Evolutionary conservation across 345 rosid species (phyloP), one percentile per base, ranked within the genome.

Genomic region (Ceriops zippeliana): DNA sequence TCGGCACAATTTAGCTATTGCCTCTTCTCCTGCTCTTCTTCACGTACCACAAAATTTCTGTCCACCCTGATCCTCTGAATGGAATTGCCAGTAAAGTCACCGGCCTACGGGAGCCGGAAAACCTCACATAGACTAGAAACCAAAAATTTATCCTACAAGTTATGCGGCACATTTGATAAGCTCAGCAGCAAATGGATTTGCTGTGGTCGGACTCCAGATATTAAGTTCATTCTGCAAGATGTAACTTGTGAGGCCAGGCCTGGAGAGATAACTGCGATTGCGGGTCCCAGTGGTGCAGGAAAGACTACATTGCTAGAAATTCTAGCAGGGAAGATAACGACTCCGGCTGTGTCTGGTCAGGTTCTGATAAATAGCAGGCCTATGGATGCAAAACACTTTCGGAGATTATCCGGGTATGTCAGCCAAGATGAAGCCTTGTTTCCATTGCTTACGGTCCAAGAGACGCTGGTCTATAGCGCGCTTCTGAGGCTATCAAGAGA

Each of bases 281-380:
- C 92, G 0, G 98, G 98, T 52, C 92, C 98, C 7, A 93, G 98
- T 61, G 98, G 98, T 5, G 98, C 97, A 0, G 98, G 97, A 31
- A 93, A 93, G 70, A 90, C 97, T 2, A 87, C 98, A 1, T 72
- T 93, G 80, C 86, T 93, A 1, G 92, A 93, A 79, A 84, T 89
- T 70, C 96, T 93, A 52, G 96, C 96, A 0, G 96, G 96, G 17
- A 87, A 83, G 71, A 76, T 86, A 27, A 75, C 82, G 2, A 79
- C 53, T 5, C 64, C 77, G 26, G 73, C 69, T 58, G 86, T 80
- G 16, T 78, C 87, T 1, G 92, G 91, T 37, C 84, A 85, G 65
- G 88, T 89, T 30, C 87, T 93, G 5, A 89, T 86, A 52, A 90
- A 93, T 56, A 79, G 71, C 63, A 75, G 62, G 78, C 87, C 83